Base-by-base conservation (phyloP, 805 yeast species). In the Zygotorulaspora chibaensis region DNA sequence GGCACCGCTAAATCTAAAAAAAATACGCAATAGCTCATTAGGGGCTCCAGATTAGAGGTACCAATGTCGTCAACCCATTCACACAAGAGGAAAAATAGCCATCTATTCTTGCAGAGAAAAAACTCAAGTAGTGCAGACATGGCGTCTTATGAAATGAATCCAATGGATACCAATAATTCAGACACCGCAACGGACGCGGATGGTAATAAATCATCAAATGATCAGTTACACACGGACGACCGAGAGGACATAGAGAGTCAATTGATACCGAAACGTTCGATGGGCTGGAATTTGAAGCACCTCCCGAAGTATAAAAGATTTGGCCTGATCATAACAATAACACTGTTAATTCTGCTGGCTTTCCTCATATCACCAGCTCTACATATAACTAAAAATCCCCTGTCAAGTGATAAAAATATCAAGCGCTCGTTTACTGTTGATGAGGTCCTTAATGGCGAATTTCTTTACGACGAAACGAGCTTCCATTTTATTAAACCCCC, bases 81-180 rank as follows among this genome's bases (percentile, higher is more conserved):
- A 16, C 65, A 60, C 41, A 58, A 58, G 51, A 57, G 65, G 45
- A 59, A 59, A 40, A 59, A 56, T 38, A 59, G 65, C 42, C 63
- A 61, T 44, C 42, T 61, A 20, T 62, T 53, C 46, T 47, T 55
- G 42, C 62, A 58, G 33, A 59, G 56, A 46, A 43, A 55, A 28
- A 56, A 56, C 34, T 60, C 65, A 8, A 62, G 62, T 28, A 48
- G 57, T 28, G 47, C 48, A 3, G 50, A 51, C 42, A 51, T 54
- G 58, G 45, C 48, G 13, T 17, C 44, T 23, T 38, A 38, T 35
- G 47, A 43, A 27, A 38, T 43, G 47, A 15, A 15, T 29, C 29
- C 35, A 5, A 15, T 15, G 23, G 18, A 27, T 20, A 9, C 31
- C n/a, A 34, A 35, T 23, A 3, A 28, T 12, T 16, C 11, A 12